Conservation (phyloP, 345 rosid genomes). For the Moricandia moricandioides region DNA sequence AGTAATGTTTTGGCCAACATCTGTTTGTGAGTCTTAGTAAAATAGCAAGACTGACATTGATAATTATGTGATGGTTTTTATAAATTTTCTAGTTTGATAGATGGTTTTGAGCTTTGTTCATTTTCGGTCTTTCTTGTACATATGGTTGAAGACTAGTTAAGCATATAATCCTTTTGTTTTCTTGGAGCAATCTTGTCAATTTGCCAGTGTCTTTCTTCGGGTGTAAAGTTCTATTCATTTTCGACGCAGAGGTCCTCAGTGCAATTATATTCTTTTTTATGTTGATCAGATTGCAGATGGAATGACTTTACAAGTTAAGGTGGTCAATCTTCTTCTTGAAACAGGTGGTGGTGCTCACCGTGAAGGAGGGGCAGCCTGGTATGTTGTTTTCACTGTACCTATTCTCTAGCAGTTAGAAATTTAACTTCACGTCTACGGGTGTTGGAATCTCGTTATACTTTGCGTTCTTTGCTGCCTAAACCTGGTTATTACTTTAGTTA, state of each 20-base stretch:
- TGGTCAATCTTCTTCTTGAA: constrained; percentile 93
- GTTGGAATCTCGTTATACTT: neutral
- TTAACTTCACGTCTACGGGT: constrained; percentile 7
- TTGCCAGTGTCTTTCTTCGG: neutral
- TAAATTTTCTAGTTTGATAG: neutral
- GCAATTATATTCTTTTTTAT: neutral
- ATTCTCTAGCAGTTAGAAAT: neutral
- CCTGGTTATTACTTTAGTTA: neutral
- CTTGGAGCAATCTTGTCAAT: constrained; percentile 9
- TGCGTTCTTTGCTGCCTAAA: neutral
- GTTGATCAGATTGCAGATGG: constrained; percentile 94
- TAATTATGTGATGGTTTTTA: neutral
- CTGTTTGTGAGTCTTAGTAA: neutral
- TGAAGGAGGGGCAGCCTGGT: constrained; percentile 92
- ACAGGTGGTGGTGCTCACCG: constrained; percentile 68
- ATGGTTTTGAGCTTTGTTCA: constrained; percentile 4
- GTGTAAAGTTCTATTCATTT: constrained; percentile 10
- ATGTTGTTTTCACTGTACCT: constrained; percentile 28
- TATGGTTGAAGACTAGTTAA: neutral
- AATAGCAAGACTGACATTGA: neutral
- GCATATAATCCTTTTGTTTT: neutral
- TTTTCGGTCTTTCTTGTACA: neutral
- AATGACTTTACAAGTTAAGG: constrained; percentile 83
- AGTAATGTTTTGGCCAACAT: neutral
- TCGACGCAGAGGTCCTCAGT: neutral